A percentile compares a stretch with the other conserved stretches of the same genome.
These are phyloP conservation scores for Purshia tridentata DNA, from an alignment of 306 rosid genomes.

Conservation along the genomic window DNA sequence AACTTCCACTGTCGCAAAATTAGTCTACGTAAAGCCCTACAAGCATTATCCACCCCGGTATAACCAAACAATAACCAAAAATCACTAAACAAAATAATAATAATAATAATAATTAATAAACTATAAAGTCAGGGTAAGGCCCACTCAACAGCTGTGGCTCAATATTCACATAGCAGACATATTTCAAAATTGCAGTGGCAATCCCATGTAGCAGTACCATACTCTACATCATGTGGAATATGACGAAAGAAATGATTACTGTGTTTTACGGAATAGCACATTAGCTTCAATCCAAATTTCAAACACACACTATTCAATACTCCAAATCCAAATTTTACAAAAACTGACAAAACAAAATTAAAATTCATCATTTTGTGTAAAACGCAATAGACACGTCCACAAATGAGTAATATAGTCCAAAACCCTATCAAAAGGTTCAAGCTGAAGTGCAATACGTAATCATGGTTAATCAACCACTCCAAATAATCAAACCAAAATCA, in stretches of 20 bases:
- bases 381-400: not conserved
- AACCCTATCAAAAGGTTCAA: not conserved
- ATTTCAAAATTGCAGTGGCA: too few relatives aligned
- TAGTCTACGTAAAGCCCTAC: conserved; percentile 7
- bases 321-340: not conserved
- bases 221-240: too few relatives aligned
- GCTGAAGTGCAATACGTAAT: not conserved
- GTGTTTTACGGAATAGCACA: too few relatives aligned
- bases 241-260: too few relatives aligned
- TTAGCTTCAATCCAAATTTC: not conserved
- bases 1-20: not conserved
- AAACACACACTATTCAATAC: not conserved
- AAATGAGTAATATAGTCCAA: not conserved
- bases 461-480: not conserved
- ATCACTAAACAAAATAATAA: not conserved
- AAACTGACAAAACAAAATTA: not conserved
- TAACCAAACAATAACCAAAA: not conserved
- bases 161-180: not conserved
- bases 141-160: not conserved
- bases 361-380: not conserved
- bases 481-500: conserved; percentile 16
- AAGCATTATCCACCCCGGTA: not conserved
- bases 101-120: not conserved
- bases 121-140: not conserved
- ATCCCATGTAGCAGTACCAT: too few relatives aligned